Percentiles rank a stretch among this genome's conserved stretches.
These are phyloP conservation scores for Yamadazyma aaseri DNA, from an alignment of 1,139 yeast genomes.

Conservation along the genomic window DNA sequence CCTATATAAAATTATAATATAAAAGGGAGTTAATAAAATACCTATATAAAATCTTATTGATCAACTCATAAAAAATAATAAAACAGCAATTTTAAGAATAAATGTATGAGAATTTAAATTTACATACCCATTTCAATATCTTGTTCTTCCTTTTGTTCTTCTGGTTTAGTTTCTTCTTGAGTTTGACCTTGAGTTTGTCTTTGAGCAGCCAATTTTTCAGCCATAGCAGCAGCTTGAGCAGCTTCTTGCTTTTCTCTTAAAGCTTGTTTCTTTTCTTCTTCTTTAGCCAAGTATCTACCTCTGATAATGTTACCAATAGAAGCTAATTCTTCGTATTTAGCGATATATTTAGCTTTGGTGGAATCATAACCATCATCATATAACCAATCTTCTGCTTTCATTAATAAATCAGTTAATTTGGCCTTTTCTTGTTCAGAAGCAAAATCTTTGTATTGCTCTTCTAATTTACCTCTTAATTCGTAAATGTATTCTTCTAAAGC, in stretches of 20 bases:
- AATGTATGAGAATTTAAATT: too few species aligned
- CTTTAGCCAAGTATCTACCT: conserved; percentile 92
- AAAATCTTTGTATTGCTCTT: conserved; percentile 84
- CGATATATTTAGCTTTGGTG: conserved; percentile 94
- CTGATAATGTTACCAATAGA: conserved; percentile 90
- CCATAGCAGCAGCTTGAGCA: conserved; percentile 80
- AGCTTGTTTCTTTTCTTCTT: conserved; percentile 94
- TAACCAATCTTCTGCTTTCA: conserved; percentile 96
- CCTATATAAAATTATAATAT: too few species aligned
- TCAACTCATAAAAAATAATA: too few species aligned
- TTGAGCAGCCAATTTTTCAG: conserved; percentile 86
- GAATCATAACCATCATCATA: conserved; percentile 97
- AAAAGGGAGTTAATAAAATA: too few species aligned
- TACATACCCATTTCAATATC: conserved; percentile 42
- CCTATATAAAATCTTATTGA: too few species aligned
- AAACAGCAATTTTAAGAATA: too few species aligned
- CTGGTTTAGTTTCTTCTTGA: conserved; percentile 26
- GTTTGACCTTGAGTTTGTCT: conserved; percentile 51
- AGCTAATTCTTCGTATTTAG: conserved; percentile 96
- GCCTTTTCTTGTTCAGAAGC: conserved; percentile 90
- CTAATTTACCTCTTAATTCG: conserved; percentile 95
- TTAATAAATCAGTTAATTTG: conserved; percentile 68
- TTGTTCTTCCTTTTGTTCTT: conserved; percentile 24
- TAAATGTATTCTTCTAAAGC: conserved; percentile 98
- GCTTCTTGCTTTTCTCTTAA: conserved; percentile 86